These are phyloP conservation scores for Didymella lethalis DNA, from an alignment of 2,329 filamentous ascomycete species.

Conservation along the genomic window DNA sequence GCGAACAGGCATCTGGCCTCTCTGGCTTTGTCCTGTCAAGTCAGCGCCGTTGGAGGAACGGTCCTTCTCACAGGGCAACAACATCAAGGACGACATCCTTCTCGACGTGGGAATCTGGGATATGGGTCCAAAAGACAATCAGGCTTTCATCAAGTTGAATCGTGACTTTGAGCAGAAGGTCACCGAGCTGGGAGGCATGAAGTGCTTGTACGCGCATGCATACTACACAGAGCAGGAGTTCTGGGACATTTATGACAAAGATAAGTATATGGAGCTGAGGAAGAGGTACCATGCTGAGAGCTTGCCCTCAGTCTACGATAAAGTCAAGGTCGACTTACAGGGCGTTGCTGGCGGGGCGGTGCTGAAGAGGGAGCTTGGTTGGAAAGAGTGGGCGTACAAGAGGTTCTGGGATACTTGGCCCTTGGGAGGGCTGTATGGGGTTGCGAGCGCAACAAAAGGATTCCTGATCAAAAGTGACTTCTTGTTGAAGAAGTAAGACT, in stretches of 20 bases:
- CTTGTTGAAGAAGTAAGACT: slow-evolving; percentile 40
- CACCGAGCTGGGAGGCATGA: slow-evolving; percentile 75
- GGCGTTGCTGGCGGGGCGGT: slow-evolving; percentile 38
- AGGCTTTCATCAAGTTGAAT: slow-evolving; percentile 73
- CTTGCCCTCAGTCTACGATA: slow-evolving; percentile 75
- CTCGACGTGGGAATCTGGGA: slow-evolving; percentile 75
- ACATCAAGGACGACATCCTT: slow-evolving; percentile 41
- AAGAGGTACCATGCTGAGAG: slow-evolving; percentile 68
- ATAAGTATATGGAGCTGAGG: slow-evolving; percentile 69
- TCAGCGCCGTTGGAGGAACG: slow-evolving; percentile 33
- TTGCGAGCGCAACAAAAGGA: slow-evolving; percentile 48
- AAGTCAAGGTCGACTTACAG: slow-evolving; percentile 60
- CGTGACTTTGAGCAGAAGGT: slow-evolving; percentile 75
- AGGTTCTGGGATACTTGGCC: slow-evolving; percentile 49
- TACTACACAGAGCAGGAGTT: slow-evolving; percentile 79
- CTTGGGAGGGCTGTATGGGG: slow-evolving; percentile 51
- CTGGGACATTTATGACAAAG: slow-evolving; percentile 69
- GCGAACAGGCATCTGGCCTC: slow-evolving; percentile 61
- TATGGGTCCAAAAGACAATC: slow-evolving; percentile 66
- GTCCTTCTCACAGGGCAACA: slow-evolving; percentile 43
- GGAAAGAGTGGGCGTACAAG: slow-evolving; percentile 39
- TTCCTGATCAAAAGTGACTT: slow-evolving; percentile 45
- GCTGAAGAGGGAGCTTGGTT: slow-evolving; percentile 26
- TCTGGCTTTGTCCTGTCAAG: slow-evolving; percentile 66
- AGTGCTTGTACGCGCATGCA: slow-evolving; percentile 87